phyloP scores from a whole-genome alignment of 768 basidiomycete species.

The Daedalea quercina region DNA sequence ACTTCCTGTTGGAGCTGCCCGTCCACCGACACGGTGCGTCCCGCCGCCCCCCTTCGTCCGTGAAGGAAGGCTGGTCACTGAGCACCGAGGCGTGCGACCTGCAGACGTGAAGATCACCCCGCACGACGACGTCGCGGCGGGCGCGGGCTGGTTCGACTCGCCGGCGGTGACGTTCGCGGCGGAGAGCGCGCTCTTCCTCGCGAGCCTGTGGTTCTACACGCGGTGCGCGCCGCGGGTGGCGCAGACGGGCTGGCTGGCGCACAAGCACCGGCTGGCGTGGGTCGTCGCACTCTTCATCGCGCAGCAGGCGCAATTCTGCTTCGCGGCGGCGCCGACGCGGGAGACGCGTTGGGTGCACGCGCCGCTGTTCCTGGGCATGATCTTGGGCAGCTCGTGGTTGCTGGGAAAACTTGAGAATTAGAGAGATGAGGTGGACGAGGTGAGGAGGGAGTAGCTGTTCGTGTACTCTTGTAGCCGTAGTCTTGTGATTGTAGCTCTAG shows the following conservation, averaged over 20 bases:
- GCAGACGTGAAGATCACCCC: slow-evolving; percentile 24
- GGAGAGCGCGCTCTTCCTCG: slow-evolving; percentile 21
- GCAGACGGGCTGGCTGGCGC: slow-evolving; percentile 15
- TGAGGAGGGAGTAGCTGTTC: too few relatives aligned
- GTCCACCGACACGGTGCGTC: slow-evolving; percentile 21
- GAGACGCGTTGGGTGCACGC: slow-evolving; percentile 25
- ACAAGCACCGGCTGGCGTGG: slow-evolving; percentile 15
- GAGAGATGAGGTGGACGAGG: background rate
- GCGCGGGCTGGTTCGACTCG: slow-evolving; percentile 22
- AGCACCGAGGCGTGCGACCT: background rate
- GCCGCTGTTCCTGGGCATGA: slow-evolving; percentile 21
- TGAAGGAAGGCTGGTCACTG: too few relatives aligned
- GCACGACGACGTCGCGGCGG: slow-evolving; percentile 12
- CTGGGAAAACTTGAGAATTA: slow-evolving; percentile 22
- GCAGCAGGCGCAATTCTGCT: slow-evolving; percentile 24
- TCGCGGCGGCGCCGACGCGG: slow-evolving; percentile 22
- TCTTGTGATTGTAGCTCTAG: too few relatives aligned
- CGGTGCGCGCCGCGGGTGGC: slow-evolving; percentile 18
- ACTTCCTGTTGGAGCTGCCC: slow-evolving; percentile 25
- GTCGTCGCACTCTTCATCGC: slow-evolving; percentile 17
- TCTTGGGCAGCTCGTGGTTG: slow-evolving; percentile 21
- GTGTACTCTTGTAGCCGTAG: too few relatives aligned
- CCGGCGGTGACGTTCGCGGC: slow-evolving; percentile 17
- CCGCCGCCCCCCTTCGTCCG: background rate
- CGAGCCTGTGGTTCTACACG: slow-evolving; percentile 20